These are phyloP conservation scores for Pythium chondricola DNA, from an alignment of 352 stramenopile genomes.

Conservation along the genomic window DNA sequence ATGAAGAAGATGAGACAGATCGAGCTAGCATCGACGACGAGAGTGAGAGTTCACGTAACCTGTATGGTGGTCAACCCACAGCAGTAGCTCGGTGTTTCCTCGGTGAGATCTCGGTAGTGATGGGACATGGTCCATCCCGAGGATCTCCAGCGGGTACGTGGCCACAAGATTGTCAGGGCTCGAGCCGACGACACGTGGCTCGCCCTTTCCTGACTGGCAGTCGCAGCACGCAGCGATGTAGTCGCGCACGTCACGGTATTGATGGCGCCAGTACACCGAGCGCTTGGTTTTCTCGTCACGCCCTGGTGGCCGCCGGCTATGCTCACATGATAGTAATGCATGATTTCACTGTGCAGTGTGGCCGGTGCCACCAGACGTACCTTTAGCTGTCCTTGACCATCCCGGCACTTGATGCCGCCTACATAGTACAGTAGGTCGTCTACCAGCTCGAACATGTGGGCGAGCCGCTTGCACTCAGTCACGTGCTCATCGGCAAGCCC, in stretches of 20 bases:
- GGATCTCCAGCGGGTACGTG: constrained; percentile 17
- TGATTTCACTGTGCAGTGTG: neutral
- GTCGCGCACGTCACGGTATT: constrained; percentile 5
- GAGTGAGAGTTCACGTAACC: constrained; percentile 16
- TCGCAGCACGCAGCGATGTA: constrained; percentile 10
- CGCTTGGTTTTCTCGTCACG: neutral
- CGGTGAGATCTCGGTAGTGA: constrained; percentile 16
- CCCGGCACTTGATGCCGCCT: neutral
- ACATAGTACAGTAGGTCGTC: neutral
- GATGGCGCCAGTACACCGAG: constrained; percentile 8
- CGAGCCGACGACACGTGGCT: neutral
- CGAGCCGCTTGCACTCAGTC: neutral
- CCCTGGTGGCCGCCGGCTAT: constrained; percentile 20
- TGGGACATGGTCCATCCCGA: constrained; percentile 26
- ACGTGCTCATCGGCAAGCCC: neutral
- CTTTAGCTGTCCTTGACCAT: neutral
- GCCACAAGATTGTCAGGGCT: constrained; percentile 4
- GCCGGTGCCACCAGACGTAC: neutral
- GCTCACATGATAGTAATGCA: constrained; percentile 15
- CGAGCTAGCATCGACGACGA: too few species aligned
- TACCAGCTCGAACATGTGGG: neutral
- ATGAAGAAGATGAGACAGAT: too few species aligned
- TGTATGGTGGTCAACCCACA: constrained; percentile 18
- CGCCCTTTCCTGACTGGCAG: constrained; percentile 18
- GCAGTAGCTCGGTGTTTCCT: constrained; percentile 25